phyloP scores from a whole-genome alignment of 257 asterid species.

The Solanum infundibuliforme region DNA sequence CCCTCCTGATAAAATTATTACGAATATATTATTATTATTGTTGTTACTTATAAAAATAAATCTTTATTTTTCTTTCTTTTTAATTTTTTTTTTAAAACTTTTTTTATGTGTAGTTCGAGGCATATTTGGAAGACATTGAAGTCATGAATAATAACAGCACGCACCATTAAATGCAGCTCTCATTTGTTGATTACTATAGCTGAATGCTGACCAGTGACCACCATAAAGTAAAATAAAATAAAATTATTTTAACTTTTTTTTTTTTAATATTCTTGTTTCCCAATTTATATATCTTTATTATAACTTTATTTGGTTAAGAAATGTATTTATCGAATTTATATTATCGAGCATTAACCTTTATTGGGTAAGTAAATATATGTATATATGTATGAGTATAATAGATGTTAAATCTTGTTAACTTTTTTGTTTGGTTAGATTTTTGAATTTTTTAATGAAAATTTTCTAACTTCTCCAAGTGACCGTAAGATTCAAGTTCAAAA shows the following conservation, averaged over 20 bases:
- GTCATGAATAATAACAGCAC: not conserved
- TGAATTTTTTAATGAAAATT: not conserved
- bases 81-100: rapidly evolving
- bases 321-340: no score
- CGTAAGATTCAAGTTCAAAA: not conserved
- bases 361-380: no score
- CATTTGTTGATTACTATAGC: not conserved
- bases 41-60: not conserved
- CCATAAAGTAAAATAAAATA: not conserved
- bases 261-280: not conserved
- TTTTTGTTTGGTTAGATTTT: no score
- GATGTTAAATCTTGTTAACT: no score
- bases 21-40: not conserved
- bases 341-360: no score
- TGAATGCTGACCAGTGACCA: not conserved
- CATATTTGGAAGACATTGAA: not conserved
- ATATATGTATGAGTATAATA: no score
- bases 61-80: not conserved
- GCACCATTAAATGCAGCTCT: not conserved
- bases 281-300: not conserved
- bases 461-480: not conserved
- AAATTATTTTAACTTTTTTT: not conserved
- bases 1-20: not conserved
- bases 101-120: conserved; percentile 8
- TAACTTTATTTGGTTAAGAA: no score